A percentile compares a stretch with the other conserved stretches of the same genome.
phyloP scores from a whole-genome alignment of 2,329 filamentous ascomycete species.

The Botrytis aclada region DNA sequence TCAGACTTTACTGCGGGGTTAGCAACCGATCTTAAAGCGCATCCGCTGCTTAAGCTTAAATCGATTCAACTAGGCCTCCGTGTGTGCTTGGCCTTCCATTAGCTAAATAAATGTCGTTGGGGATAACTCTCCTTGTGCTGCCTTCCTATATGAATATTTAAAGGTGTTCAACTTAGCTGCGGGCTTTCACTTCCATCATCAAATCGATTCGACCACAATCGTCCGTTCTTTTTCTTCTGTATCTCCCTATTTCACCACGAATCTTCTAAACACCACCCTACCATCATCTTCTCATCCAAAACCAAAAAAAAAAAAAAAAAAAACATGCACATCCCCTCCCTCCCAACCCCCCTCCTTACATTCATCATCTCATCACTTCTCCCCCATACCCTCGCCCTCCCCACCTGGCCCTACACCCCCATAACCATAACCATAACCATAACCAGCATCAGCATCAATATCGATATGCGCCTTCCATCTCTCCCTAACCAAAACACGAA shows the following conservation, averaged over 20 bases:
- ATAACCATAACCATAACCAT: background rate
- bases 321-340: background rate
- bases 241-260: background rate
- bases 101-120: too few species aligned
- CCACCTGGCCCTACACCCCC: background rate
- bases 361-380: background rate
- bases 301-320: background rate
- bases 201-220: background rate
- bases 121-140: background rate
- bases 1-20: background rate
- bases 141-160: too few species aligned
- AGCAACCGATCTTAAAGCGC: background rate
- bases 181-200: background rate
- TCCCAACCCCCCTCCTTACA: background rate
- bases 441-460: background rate
- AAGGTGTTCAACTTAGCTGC: background rate
- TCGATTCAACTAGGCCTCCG: background rate
- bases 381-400: too few species aligned
- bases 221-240: too few species aligned
- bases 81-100: background rate
- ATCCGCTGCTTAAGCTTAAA: background rate
- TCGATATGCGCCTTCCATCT: accelerated
- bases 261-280: background rate
- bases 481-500: background rate
- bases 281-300: background rate